Conservation (phyloP, 1,284 basidiomycete species). For the Cryptococcus wingfieldii region DNA sequence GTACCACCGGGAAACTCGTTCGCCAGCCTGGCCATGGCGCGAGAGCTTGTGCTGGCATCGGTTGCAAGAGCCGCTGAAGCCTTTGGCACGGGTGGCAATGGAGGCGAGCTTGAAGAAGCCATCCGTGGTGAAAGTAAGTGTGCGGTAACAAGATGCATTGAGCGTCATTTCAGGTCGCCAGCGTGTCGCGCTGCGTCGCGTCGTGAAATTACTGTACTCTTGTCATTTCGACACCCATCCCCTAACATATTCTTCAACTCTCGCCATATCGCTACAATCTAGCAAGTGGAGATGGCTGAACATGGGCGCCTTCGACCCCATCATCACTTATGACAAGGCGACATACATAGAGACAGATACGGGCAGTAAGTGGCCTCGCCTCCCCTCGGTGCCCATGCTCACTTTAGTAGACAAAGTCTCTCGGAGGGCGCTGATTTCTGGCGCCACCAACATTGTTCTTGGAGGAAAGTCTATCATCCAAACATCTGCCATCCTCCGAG, state of each 20-base stretch:
- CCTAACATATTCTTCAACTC: background rate
- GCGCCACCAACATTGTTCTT: slow-evolving; percentile 93
- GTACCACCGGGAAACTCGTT: slow-evolving; percentile 28
- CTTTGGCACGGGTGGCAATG: background rate
- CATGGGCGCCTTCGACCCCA: slow-evolving; percentile 47
- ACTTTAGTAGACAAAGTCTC: slow-evolving; percentile 69
- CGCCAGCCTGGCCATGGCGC: slow-evolving; percentile 26
- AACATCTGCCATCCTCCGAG: slow-evolving; percentile 45
- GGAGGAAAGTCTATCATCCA: slow-evolving; percentile 97
- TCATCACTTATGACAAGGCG: slow-evolving; percentile 43
- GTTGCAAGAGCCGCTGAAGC: background rate
- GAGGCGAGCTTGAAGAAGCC: background rate
- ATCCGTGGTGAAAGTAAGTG: background rate
- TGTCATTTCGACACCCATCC: background rate
- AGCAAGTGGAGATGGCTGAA: slow-evolving; percentile 1
- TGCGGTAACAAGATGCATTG: background rate
- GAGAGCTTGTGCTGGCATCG: background rate
- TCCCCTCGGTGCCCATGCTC: background rate
- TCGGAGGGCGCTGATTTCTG: slow-evolving; percentile 83
- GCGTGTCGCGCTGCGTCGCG: background rate
- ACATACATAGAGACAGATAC: slow-evolving; percentile 48
- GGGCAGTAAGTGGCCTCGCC: slow-evolving; percentile 31
- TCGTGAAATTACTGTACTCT: background rate
- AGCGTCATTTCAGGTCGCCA: background rate
- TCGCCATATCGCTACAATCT: background rate